phyloP scores from a whole-genome alignment of 2,329 filamentous ascomycete genomes.

The Penicillium sp. region DNA sequence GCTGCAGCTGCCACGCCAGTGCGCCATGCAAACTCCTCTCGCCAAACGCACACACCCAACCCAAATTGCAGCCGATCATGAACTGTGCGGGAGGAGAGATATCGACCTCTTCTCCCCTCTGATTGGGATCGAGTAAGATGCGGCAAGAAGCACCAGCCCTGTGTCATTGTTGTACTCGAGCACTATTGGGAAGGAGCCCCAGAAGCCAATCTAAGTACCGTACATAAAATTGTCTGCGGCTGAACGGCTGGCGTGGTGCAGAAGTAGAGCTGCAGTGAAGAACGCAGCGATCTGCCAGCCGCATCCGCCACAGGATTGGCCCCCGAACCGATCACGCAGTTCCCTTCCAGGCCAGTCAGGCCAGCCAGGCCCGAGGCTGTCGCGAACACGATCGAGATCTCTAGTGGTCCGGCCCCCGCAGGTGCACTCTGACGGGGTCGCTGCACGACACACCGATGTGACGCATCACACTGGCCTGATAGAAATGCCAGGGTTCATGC shows the following conservation, averaged over 20 bases:
- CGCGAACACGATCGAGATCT: background rate
- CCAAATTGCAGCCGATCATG: background rate
- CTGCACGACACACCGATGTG: constrained; percentile 18
- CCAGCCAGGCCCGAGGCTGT: background rate
- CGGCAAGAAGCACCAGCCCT: background rate
- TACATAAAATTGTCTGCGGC: background rate
- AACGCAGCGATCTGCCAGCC: constrained; percentile 14
- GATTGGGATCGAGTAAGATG: background rate
- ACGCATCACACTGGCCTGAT: constrained; percentile 8
- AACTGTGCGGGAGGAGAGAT: background rate
- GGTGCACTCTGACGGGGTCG: background rate
- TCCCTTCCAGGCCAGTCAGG: constrained; percentile 1
- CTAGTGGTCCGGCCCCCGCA: background rate
- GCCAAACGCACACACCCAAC: background rate
- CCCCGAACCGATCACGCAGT: constrained; percentile 3
- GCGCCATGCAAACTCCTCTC: constrained; percentile 3
- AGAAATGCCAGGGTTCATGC: constrained; percentile 7
- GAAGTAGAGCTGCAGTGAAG: constrained; percentile 12
- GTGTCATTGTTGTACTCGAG: constrained; percentile 1
- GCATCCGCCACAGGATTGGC: background rate
- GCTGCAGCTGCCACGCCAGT: constrained; percentile 12
- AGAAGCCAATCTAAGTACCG: constrained; percentile 6
- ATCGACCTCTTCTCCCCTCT: background rate
- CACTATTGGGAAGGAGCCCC: background rate
- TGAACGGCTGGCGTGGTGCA: constrained; percentile 16